Base-by-base conservation (phyloP, 2,329 filamentous ascomycete species). In the Diaporthe longicolla region DNA sequence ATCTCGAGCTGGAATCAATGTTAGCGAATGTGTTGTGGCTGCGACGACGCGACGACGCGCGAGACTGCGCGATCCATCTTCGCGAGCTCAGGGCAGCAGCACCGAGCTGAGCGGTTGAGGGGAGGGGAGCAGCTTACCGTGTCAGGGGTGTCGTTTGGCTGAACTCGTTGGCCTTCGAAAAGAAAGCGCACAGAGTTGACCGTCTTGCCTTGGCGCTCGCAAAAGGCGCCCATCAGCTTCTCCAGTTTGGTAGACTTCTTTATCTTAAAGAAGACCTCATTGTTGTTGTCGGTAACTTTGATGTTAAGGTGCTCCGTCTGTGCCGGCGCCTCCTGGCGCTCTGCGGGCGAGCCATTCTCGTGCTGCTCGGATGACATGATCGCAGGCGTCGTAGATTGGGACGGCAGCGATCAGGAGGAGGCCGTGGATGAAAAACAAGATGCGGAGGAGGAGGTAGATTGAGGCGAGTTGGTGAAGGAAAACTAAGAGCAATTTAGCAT, bases 241-340 rank as follows among this genome's bases (percentile, higher is more conserved):
- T 98, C 97, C 1, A 99, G 90, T 83, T 95, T 94, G 0, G 97
- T 99, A 29, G 93, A 95, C 50, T 95, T 91, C 92, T 99, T 99
- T 87, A 99, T 99, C 89, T 99, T 99, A 89, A 99, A 99, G 85
- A 98, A 99, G 80, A 99, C 96, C 83, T 99, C 97, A 83, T 99
- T 99, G 87, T 98, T 98, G 87, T 97, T 98, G 80, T 99, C 97
- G 0, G 97, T 98, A 19, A 99, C 97, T 84, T 99, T 99, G 87
- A 99, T 98, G 86, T 99, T 99, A 7, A 99, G 88, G 84, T 99
- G 97, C 85, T 98, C 96, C 40, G 87, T 87, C 72, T 87, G 85
- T 70, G 85, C 81, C 40, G 85, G 83, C 35, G 83, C 83, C 70
- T 85, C 82, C 68, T 78, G 80, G 71, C 83, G 83, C 76, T 83